Evolutionary conservation across 352 stramenopile species (phyloP).

Genomic region (Globisporangium apiculatum): DNA sequence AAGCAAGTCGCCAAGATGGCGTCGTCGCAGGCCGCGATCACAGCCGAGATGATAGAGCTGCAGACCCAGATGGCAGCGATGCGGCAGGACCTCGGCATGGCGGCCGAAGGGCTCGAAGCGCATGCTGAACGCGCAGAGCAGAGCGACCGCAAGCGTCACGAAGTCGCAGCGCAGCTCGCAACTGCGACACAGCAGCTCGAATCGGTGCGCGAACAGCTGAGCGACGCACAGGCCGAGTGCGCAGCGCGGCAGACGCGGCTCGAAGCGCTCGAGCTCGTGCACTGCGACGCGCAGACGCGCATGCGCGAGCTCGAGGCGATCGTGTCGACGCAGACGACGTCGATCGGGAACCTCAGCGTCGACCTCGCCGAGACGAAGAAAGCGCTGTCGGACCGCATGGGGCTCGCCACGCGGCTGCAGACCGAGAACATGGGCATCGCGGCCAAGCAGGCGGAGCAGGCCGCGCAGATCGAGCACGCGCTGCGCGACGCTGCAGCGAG

Average conservation of each 20-base stretch:
- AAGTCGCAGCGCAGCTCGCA: slow-evolving; percentile 43
- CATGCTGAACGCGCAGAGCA: slow-evolving; percentile 51
- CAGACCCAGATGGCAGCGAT: slow-evolving; percentile 52
- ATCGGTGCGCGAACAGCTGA: slow-evolving; percentile 37
- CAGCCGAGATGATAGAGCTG: slow-evolving; percentile 48
- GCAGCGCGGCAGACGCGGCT: slow-evolving; percentile 58
- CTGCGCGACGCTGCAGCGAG: slow-evolving; percentile 44
- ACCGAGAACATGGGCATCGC: slow-evolving; percentile 83
- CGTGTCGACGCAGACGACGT: slow-evolving; percentile 44
- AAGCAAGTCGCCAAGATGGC: slow-evolving; percentile 68
- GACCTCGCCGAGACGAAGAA: slow-evolving; percentile 80
- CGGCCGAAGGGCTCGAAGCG: slow-evolving; percentile 55
- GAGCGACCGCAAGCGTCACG: slow-evolving; percentile 38
- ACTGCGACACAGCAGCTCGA: slow-evolving; percentile 44
- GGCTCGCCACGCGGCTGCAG: slow-evolving; percentile 69
- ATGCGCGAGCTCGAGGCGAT: slow-evolving; percentile 36
- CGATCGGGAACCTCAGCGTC: slow-evolving; percentile 60
- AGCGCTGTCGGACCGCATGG: slow-evolving; percentile 74
- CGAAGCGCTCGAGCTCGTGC: slow-evolving; percentile 35
- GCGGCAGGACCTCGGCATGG: slow-evolving; percentile 60
- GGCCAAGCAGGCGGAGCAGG: slow-evolving; percentile 73
- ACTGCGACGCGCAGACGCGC: slow-evolving; percentile 28
- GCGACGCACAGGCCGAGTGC: slow-evolving; percentile 10
- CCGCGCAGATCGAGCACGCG: slow-evolving; percentile 61
- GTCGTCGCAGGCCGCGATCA: slow-evolving; percentile 50